A percentile compares a stretch with the other conserved stretches of the same genome.
Conservation (phyloP, 2,329 filamentous ascomycete species). For the Alternaria sp. region DNA sequence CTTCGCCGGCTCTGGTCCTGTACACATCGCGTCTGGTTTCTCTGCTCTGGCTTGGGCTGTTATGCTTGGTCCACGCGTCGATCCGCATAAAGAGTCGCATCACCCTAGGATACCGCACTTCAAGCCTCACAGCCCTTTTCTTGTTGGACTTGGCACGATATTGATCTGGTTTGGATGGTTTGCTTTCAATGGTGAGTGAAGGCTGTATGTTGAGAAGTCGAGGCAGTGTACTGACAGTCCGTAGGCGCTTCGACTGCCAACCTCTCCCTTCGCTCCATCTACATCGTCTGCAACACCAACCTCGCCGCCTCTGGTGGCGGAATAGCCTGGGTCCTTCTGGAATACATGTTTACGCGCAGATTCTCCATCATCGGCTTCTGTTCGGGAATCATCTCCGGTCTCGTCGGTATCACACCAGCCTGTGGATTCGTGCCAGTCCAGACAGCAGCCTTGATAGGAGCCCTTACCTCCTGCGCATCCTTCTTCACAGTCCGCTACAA, state of each 20-base stretch:
- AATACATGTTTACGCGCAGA: slow-evolving; percentile 57
- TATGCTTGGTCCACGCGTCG: slow-evolving; percentile 73
- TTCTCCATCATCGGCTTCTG: slow-evolving; percentile 62
- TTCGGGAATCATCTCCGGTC: slow-evolving; percentile 62
- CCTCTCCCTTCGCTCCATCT: slow-evolving; percentile 59
- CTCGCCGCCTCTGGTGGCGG: slow-evolving; percentile 62
- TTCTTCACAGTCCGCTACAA: slow-evolving; percentile 57
- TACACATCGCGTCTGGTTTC: slow-evolving; percentile 75
- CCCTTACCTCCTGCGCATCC: slow-evolving; percentile 57
- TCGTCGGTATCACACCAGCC: slow-evolving; percentile 66
- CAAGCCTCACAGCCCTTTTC: slow-evolving; percentile 75
- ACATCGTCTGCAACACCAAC: slow-evolving; percentile 66
- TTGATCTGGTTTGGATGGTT: slow-evolving; percentile 54
- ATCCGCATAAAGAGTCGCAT: slow-evolving; percentile 60
- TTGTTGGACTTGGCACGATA: slow-evolving; percentile 75
- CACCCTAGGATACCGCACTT: slow-evolving; percentile 62
- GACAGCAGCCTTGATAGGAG: slow-evolving; percentile 59
- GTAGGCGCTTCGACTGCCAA: slow-evolving; percentile 54
- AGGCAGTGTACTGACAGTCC: not conserved
- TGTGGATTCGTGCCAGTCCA: slow-evolving; percentile 63
- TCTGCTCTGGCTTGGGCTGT: slow-evolving; percentile 75
- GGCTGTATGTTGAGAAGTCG: not conserved
- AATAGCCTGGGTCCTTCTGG: slow-evolving; percentile 61
- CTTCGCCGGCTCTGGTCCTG: slow-evolving; percentile 76
- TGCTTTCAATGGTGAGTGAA: slow-evolving; percentile 49